Evolutionary conservation across 192 early-diverging fungal species (phyloP).

Genomic region (Chytriomyces sp.): DNA sequence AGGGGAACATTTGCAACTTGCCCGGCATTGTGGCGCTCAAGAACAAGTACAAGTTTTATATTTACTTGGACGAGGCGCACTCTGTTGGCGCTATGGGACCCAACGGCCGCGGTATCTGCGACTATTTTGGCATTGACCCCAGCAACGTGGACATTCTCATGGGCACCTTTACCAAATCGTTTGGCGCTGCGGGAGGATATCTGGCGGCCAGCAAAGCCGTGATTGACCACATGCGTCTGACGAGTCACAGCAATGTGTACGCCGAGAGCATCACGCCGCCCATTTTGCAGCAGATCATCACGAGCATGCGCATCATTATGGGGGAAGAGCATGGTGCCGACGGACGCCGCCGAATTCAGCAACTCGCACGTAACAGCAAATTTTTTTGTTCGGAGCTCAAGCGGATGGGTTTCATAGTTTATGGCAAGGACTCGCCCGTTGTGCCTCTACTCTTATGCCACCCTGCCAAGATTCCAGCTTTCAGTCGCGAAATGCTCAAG

Average conservation of each 20-base stretch:
- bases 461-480: conserved; percentile 96
- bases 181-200: conserved; percentile 97
- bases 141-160: conserved; percentile 89
- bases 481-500: conserved; percentile 87
- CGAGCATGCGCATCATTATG: conserved; percentile 89
- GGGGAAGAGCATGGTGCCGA: conserved; percentile 86
- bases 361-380: conserved; percentile 82
- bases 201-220: conserved; percentile 76
- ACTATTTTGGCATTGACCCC: conserved; percentile 92
- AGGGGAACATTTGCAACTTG: conserved; percentile 87
- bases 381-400: conserved; percentile 80
- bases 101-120: conserved; percentile 93
- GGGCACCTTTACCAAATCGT: conserved; percentile 98
- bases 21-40: conserved; percentile 88
- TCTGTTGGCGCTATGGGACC: conserved; percentile 93
- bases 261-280: conserved; percentile 86
- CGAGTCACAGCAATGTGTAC: conserved; percentile 83
- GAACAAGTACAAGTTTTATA: conserved; percentile 91
- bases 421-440: conserved; percentile 90
- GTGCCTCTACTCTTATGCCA: conserved; percentile 89
- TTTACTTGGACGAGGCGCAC: conserved; percentile 98
- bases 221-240: conserved; percentile 78
- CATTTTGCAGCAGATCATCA: conserved; percentile 87
- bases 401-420: conserved; percentile 92
- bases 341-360: conserved; percentile 77